Conservation (phyloP, 176 grass and related monocot species). For the Musa acuminata region DNA sequence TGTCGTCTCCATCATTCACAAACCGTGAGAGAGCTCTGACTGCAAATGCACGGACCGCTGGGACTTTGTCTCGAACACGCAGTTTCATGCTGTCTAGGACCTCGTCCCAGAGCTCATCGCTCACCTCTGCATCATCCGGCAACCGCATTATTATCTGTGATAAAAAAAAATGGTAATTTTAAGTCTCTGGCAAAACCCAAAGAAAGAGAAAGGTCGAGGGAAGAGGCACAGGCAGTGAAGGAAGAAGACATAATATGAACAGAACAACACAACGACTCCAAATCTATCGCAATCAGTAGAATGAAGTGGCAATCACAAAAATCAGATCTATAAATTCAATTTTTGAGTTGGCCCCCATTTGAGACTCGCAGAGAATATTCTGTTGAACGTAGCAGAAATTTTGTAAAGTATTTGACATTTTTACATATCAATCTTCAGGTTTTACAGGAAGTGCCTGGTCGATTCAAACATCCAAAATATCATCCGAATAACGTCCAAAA, state of each 20-base stretch:
- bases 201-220: neutral
- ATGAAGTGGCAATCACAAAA: neutral
- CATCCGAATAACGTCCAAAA: too few relatives aligned
- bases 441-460: too few relatives aligned
- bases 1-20: conserved; percentile 51
- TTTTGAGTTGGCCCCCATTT: too few relatives aligned
- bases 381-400: too few relatives aligned
- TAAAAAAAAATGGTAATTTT: conserved; percentile 9
- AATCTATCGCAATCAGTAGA: too few relatives aligned
- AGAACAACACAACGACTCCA: neutral
- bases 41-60: conserved; percentile 54
- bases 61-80: conserved; percentile 59
- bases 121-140: conserved; percentile 71
- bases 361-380: too few relatives aligned
- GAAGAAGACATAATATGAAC: neutral
- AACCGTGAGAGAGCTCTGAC: conserved; percentile 69
- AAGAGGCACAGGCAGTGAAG: neutral
- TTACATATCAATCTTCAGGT: too few relatives aligned
- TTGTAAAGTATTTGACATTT: too few relatives aligned
- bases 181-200: neutral
- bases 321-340: neutral
- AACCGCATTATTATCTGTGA: conserved; percentile 69
- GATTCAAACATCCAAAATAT: too few relatives aligned
- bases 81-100: conserved; percentile 71
- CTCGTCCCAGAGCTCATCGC: conserved; percentile 77